Base-by-base conservation (phyloP, 2,329 filamentous ascomycete genomes). In the Nectriaceae sp. region DNA sequence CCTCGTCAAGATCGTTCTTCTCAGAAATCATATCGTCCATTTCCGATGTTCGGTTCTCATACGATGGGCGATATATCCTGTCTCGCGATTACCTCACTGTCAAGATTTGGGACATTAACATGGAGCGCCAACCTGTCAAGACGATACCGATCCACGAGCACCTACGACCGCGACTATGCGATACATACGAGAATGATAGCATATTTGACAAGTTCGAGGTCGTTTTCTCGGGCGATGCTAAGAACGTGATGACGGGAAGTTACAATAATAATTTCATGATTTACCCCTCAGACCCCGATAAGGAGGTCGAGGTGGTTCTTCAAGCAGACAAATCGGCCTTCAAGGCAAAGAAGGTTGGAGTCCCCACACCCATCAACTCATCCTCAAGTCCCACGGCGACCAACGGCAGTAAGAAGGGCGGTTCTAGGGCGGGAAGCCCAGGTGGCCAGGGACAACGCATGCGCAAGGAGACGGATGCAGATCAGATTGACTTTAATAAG, bases 211-310 rank as follows among this genome's bases (percentile, higher is more conserved):
- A 99, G 72, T 99, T 99, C 59, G 94, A 99, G 73, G 94, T 99
- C 36, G 93, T 97, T 44, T 99, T 99, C 75, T 97, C 93, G 2
- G 94, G 94, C 20, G 93, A 97, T 70, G 90, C 91, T 33, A 95
- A 96, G 80, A 97, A 99, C 63, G 94, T 97, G 58, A 99, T 99
- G 94, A 99, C 94, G 5, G 94, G 94, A 62, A 97, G 91, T 68
- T 99, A 99, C 79, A 99, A 99, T 81, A 99, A 99, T 77, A 99
- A 99, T 76, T 97, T 99, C 79, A 99, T 99, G 94, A 99, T 99
- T 66, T 99, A 97, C 70, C 94, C 94, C 4, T 94, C 92, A 21
- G 93, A 97, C 64, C 89, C 92, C 5, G 90, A 93, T 59, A 95
- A 95, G 75, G 94, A 99, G 68, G 93, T 93, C 3, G 94, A 99